Evolutionary conservation across 352 stramenopile genomes (phyloP).

Genomic region (Pythium rhizo-oryzae): DNA sequence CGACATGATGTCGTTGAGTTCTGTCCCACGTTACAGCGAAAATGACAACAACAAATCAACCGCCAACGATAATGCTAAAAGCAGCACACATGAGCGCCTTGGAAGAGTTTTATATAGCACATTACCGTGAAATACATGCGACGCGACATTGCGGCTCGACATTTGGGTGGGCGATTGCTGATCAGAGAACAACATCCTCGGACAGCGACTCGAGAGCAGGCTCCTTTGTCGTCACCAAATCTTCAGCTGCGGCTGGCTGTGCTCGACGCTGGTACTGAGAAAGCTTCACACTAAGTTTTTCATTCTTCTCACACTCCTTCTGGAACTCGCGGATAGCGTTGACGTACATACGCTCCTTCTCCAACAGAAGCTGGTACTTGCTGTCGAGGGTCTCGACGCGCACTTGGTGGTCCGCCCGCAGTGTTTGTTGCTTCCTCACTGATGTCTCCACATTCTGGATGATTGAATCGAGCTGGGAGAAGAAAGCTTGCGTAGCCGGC

Average conservation of each 20-base stretch:
- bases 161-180: neutral
- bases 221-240: neutral
- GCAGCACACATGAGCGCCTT: neutral
- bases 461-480: conserved; percentile 75
- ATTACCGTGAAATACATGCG: conserved; percentile 3
- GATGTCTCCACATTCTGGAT: conserved; percentile 58
- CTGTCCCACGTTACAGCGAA: neutral
- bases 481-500: conserved; percentile 67
- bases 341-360: conserved; percentile 82
- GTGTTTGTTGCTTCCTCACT: conserved; percentile 55
- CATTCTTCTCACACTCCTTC: conserved; percentile 88
- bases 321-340: conserved; percentile 90
- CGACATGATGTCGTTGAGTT: neutral
- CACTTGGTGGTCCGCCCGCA: conserved; percentile 44
- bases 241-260: neutral
- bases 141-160: neutral
- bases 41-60: neutral
- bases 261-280: conserved; percentile 5
- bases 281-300: conserved; percentile 46
- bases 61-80: neutral
- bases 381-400: conserved; percentile 68
- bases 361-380: conserved; percentile 78
- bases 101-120: conserved; percentile 8
- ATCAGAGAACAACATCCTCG: neutral
- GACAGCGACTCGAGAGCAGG: neutral